Percentiles rank a stretch among this genome's conserved stretches.
Evolutionary conservation across 2,329 filamentous ascomycete genomes (phyloP).

Genomic region (Alternaria dauci): DNA sequence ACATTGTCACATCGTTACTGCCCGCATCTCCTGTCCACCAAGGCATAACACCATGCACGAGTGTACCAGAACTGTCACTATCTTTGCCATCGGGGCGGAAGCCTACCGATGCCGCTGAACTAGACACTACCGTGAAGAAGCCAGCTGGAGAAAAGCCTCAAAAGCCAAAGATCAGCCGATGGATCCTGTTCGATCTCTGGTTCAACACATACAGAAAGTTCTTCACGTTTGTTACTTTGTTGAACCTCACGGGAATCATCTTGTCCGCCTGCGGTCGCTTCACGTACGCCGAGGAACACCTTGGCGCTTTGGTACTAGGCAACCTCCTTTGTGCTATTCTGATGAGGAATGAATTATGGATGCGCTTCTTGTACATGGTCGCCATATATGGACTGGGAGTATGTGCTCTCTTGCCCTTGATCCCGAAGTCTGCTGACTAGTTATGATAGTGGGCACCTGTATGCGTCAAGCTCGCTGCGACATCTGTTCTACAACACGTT

Average conservation of each 20-base stretch:
- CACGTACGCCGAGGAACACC: conserved; percentile 43
- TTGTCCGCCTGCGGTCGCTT: conserved; percentile 40
- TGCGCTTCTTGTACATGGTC: conserved; percentile 45
- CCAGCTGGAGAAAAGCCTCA: conserved; percentile 13
- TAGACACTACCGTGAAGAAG: conserved; percentile 30
- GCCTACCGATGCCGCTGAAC: conserved; percentile 26
- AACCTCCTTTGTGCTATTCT: conserved; percentile 45
- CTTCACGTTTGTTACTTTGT: conserved; percentile 42
- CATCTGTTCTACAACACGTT: conserved; percentile 45
- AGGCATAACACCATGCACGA: conserved; percentile 45
- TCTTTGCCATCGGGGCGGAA: conserved; percentile 27
- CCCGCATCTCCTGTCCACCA: conserved; percentile 44
- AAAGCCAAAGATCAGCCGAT: conserved; percentile 38
- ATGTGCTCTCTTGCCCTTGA: conserved; percentile 21
- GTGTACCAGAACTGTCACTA: conserved; percentile 44
- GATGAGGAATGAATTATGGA: conserved; percentile 45
- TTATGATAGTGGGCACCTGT: conserved; percentile 43
- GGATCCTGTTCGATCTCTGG: conserved; percentile 45
- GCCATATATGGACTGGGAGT: conserved; percentile 42
- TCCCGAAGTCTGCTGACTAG: conserved; percentile 7
- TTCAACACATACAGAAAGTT: conserved; percentile 50
- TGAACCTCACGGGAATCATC: conserved; percentile 44
- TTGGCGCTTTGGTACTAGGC: conserved; percentile 45
- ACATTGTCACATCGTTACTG: conserved; percentile 23
- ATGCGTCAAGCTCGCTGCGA: conserved; percentile 40